A percentile compares a stretch with the other conserved stretches of the same genome.
phyloP scores from a whole-genome alignment of 2,329 filamentous ascomycete species.

The Hypoxylon sp. region DNA sequence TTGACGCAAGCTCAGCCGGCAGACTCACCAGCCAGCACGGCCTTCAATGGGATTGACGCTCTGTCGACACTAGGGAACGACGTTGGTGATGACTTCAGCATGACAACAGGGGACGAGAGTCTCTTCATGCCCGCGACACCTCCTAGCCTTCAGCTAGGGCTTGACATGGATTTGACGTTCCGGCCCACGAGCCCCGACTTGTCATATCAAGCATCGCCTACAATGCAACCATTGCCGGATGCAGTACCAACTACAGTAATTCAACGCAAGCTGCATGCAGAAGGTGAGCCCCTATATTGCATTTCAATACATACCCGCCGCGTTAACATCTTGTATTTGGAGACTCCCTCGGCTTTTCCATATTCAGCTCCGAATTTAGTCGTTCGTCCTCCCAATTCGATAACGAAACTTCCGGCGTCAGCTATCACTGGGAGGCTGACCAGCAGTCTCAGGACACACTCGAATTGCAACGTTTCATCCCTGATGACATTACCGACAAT shows the following conservation, averaged over 20 bases:
- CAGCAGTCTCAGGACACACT: not conserved
- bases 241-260: not conserved
- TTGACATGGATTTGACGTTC: not conserved
- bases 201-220: not conserved
- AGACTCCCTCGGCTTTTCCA: not conserved
- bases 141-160: not conserved
- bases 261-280: not conserved
- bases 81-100: not conserved
- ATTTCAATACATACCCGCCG: not conserved
- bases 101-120: not conserved
- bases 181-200: not conserved
- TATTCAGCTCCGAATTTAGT: not conserved
- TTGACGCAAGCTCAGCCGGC: not conserved
- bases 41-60: not conserved
- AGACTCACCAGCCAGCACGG: not conserved
- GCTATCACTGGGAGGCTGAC: not conserved
- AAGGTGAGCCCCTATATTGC: not conserved
- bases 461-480: not conserved
- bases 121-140: not conserved
- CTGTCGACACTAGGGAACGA: not conserved
- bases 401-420: not conserved
- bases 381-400: not conserved
- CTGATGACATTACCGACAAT: not conserved
- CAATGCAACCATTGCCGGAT: not conserved
- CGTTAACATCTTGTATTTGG: not conserved